These are phyloP conservation scores for Microbotryum saponariae DNA, from an alignment of 1,284 basidiomycete genomes.

Conservation along the genomic window DNA sequence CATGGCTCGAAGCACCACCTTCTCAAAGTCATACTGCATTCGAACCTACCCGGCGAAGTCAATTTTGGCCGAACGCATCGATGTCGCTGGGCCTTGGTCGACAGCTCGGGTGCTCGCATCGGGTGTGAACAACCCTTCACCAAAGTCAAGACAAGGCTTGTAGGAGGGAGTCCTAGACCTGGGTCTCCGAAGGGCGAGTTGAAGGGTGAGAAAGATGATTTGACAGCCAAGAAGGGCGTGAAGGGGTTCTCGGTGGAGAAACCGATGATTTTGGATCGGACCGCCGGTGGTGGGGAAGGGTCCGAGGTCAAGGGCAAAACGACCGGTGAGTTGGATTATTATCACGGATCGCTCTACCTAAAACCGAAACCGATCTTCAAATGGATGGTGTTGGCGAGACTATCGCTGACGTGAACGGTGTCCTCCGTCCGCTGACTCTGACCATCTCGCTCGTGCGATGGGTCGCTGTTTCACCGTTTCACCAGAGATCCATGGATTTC, in stretches of 20 bases:
- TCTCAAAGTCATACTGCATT: conserved; percentile 35
- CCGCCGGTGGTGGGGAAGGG: conserved; percentile 25
- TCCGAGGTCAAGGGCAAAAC: conserved; percentile 24
- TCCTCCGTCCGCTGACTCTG: background rate
- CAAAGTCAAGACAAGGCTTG: background rate
- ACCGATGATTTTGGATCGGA: conserved; percentile 35
- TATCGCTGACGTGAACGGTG: too few relatives aligned
- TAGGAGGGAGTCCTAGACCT: background rate
- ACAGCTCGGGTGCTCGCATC: background rate
- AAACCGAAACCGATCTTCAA: background rate
- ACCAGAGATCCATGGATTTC: conserved; percentile 34
- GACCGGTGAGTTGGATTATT: conserved; percentile 23
- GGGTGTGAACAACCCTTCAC: background rate
- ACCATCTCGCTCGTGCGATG: background rate
- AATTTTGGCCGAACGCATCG: conserved; percentile 34
- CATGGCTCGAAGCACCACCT: conserved; percentile 24
- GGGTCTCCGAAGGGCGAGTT: background rate
- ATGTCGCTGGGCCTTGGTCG: conserved; percentile 21
- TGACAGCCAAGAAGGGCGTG: background rate
- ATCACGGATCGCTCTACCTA: background rate
- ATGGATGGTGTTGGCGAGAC: background rate
- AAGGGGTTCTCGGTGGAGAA: conserved; percentile 9
- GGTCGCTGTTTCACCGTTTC: background rate
- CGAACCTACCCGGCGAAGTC: conserved; percentile 37
- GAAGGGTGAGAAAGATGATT: background rate